Evolutionary conservation across 768 basidiomycete genomes (phyloP).

Genomic region (Ephemerocybe angulata): DNA sequence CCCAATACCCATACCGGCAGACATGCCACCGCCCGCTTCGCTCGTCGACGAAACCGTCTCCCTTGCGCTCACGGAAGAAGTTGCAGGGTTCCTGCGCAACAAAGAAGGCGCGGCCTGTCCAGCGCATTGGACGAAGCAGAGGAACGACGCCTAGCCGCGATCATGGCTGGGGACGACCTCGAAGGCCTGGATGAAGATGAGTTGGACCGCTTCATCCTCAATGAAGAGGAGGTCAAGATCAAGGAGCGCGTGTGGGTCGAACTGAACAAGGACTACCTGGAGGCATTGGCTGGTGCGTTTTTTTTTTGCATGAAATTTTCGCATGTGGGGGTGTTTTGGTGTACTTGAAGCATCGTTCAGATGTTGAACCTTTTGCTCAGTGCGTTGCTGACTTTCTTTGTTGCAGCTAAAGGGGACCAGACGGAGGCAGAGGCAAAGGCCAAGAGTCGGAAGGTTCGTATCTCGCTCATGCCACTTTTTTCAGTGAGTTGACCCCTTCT

Average conservation of each 20-base stretch:
- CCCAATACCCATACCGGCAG: no score
- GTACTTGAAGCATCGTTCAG: neutral
- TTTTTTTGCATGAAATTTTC: neutral
- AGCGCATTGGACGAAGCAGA: constrained; percentile 68
- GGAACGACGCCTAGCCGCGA: constrained; percentile 42
- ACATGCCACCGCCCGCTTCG: no score
- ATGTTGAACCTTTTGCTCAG: constrained; percentile 39
- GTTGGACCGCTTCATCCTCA: constrained; percentile 73
- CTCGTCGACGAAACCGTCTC: constrained; percentile 59
- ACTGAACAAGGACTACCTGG: constrained; percentile 86
- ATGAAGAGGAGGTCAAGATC: constrained; percentile 75
- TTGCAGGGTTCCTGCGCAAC: constrained; percentile 61
- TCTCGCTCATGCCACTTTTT: constrained; percentile 36
- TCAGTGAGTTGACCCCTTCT: neutral
- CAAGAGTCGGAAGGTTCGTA: constrained; percentile 79
- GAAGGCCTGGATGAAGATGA: constrained; percentile 88
- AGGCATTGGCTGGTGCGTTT: constrained; percentile 75
- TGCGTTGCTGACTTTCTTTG: constrained; percentile 13
- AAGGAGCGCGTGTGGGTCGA: constrained; percentile 95
- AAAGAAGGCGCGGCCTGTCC: constrained; percentile 55
- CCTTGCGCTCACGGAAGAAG: constrained; percentile 63
- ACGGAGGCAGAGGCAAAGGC: constrained; percentile 35
- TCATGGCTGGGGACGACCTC: constrained; percentile 47
- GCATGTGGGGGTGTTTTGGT: constrained; percentile 7
- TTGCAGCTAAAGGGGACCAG: constrained; percentile 67